Conservation (phyloP, 805 yeast species). For the Kodamaea kakaduensis region DNA sequence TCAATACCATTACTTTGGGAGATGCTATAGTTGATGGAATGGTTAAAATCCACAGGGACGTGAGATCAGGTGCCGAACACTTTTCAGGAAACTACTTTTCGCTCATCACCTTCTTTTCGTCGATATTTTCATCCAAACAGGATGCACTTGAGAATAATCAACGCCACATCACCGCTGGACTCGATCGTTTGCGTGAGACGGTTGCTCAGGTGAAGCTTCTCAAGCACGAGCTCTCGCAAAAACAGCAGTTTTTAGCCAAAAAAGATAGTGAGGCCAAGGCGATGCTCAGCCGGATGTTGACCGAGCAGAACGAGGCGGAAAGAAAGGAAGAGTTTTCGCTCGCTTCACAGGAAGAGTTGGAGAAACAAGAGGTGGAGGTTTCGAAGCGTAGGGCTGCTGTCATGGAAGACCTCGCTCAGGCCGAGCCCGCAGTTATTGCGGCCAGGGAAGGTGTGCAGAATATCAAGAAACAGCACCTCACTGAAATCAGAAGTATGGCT, state of each 20-base stretch:
- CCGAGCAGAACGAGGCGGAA: conserved; percentile 89
- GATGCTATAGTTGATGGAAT: conserved; percentile 47
- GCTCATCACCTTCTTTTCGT: conserved; percentile 43
- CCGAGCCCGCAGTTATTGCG: conserved; percentile 79
- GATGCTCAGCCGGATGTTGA: conserved; percentile 71
- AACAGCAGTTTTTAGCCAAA: conserved; percentile 43
- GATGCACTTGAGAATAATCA: conserved; percentile 58
- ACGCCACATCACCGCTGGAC: conserved; percentile 67
- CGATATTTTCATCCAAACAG: conserved; percentile 41
- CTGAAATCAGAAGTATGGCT: conserved; percentile 83
- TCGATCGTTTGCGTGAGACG: conserved; percentile 72
- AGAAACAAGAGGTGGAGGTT: conserved; percentile 61
- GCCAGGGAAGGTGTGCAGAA: conserved; percentile 90
- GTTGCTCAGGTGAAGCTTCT: conserved; percentile 66
- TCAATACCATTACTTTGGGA: conserved; percentile 19
- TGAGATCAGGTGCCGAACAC: neutral
- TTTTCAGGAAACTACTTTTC: conserved; percentile 57
- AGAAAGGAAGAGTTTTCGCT: conserved; percentile 82
- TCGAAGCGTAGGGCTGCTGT: conserved; percentile 52
- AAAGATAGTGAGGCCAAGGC: conserved; percentile 68
- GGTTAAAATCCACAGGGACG: conserved; percentile 41
- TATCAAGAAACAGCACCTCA: conserved; percentile 86
- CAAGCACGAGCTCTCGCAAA: conserved; percentile 49
- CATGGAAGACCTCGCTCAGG: conserved; percentile 59
- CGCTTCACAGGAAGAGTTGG: conserved; percentile 66